A percentile compares a stretch with the other conserved stretches of the same genome.
Conservation (phyloP, 176 grass and related monocot genomes). For the Bonia amplexicaulis region DNA sequence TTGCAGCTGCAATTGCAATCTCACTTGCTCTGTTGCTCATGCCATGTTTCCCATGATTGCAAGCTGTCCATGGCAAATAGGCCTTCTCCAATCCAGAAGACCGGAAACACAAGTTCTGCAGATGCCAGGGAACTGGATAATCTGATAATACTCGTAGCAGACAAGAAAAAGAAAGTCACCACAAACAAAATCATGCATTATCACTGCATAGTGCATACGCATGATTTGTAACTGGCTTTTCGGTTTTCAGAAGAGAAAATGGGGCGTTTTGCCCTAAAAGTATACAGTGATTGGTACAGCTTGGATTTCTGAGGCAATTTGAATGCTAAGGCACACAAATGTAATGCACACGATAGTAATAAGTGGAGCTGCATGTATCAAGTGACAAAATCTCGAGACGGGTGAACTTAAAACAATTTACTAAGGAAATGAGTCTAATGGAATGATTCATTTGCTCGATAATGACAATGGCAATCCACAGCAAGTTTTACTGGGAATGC, state of each 20-base stretch:
- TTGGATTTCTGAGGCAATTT: not conserved
- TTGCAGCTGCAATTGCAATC: too few species aligned
- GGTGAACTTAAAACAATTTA: not conserved
- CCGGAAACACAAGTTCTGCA: not conserved
- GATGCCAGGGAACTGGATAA: not conserved
- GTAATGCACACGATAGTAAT: not conserved
- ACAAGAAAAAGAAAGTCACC: not conserved
- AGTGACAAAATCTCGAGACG: not conserved
- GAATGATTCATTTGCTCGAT: not conserved
- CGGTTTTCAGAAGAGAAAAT: not conserved
- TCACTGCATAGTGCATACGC: not conserved
- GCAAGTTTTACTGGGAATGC: conserved; percentile 17
- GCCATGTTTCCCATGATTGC: too few species aligned
- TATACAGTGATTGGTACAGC: not conserved
- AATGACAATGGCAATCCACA: conserved; percentile 1
- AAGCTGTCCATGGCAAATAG: too few species aligned
- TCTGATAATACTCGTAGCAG: not conserved
- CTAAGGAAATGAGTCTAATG: not conserved
- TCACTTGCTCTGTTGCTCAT: too few species aligned
- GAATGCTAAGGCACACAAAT: not conserved
- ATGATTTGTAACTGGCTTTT: not conserved
- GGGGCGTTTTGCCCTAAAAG: not conserved
- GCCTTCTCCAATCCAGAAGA: not conserved
- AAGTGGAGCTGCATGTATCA: not conserved
- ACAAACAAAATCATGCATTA: not conserved